Evolutionary conservation across 2,329 filamentous ascomycete genomes (phyloP).

Genomic region (Kalmusia sp.): DNA sequence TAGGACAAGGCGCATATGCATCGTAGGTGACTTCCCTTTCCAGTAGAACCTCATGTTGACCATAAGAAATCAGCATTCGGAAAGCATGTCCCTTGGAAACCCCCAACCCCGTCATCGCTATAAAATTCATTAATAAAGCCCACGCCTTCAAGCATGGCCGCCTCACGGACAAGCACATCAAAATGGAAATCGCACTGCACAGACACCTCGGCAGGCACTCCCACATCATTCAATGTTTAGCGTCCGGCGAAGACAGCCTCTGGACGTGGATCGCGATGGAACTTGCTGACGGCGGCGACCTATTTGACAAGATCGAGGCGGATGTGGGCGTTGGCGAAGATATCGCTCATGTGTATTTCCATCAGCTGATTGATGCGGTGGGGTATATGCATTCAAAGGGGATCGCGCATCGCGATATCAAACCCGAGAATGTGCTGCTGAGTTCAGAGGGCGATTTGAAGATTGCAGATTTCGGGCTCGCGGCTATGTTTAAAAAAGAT

Average conservation of each 20-base stretch:
- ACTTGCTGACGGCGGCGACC: slow-evolving; percentile 89
- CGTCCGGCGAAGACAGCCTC: slow-evolving; percentile 79
- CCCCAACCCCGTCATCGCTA: slow-evolving; percentile 82
- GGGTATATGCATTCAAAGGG: slow-evolving; percentile 96
- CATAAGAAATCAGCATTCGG: slow-evolving; percentile 69
- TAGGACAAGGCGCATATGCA: slow-evolving; percentile 95
- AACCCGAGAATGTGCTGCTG: slow-evolving; percentile 92
- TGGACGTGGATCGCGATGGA: slow-evolving; percentile 99
- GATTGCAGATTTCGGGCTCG: slow-evolving; percentile 95
- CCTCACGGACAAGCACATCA: slow-evolving; percentile 86
- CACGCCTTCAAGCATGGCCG: slow-evolving; percentile 90
- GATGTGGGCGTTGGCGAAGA: slow-evolving; percentile 94
- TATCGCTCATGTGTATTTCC: slow-evolving; percentile 95
- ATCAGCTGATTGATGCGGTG: slow-evolving; percentile 87
- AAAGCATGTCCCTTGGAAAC: slow-evolving; percentile 81
- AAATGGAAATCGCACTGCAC: slow-evolving; percentile 91
- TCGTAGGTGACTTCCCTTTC: slow-evolving; percentile 67
- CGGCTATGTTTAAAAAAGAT: slow-evolving; percentile 90
- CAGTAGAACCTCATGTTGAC: not conserved
- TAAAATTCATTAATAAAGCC: slow-evolving; percentile 98
- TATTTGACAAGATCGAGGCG: slow-evolving; percentile 99
- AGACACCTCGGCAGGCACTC: slow-evolving; percentile 85
- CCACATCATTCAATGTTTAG: slow-evolving; percentile 93
- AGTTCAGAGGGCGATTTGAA: slow-evolving; percentile 87
- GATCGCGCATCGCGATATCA: slow-evolving; percentile 79